Conservation (phyloP, 2,329 filamentous ascomycete species). For the Zymoseptoria crescenta region DNA sequence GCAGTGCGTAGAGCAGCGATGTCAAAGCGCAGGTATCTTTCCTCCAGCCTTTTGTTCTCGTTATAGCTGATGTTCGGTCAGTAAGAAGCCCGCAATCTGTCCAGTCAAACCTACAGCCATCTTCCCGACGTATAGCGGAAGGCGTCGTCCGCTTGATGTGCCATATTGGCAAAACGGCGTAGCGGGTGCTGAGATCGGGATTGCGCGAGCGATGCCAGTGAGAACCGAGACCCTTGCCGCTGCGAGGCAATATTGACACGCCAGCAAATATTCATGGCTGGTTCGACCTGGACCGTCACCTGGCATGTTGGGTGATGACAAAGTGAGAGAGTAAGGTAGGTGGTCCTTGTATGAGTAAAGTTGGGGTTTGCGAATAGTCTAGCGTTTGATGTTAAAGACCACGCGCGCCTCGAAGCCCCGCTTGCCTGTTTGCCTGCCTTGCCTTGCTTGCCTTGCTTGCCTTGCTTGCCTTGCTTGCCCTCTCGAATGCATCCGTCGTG, state of each 20-base stretch:
- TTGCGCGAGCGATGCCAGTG: background rate
- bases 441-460: no score
- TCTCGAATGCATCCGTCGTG: no score
- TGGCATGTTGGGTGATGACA: background rate
- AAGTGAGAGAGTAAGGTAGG: no score
- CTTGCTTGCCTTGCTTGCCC: no score
- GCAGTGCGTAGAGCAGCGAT: conserved; percentile 7
- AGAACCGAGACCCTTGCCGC: background rate
- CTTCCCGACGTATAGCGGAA: conserved; percentile 16
- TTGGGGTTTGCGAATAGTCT: no score
- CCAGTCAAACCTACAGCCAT: conserved; percentile 12
- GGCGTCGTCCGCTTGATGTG: background rate
- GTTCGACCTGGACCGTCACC: no score
- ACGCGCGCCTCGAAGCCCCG: no score
- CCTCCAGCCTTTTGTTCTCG: conserved; percentile 10
- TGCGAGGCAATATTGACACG: background rate
- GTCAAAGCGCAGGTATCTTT: conserved; percentile 12
- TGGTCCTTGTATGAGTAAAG: no score
- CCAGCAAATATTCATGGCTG: background rate
- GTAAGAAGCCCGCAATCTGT: background rate
- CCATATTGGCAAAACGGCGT: background rate
- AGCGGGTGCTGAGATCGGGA: background rate
- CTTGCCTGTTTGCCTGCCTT: no score
- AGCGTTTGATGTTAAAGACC: no score
- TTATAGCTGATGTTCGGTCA: conserved; percentile 12